A percentile compares a stretch with the other conserved stretches of the same genome.
phyloP scores from a whole-genome alignment of 78 protist genomes.

The Neovahlkampfia damariscottae region DNA sequence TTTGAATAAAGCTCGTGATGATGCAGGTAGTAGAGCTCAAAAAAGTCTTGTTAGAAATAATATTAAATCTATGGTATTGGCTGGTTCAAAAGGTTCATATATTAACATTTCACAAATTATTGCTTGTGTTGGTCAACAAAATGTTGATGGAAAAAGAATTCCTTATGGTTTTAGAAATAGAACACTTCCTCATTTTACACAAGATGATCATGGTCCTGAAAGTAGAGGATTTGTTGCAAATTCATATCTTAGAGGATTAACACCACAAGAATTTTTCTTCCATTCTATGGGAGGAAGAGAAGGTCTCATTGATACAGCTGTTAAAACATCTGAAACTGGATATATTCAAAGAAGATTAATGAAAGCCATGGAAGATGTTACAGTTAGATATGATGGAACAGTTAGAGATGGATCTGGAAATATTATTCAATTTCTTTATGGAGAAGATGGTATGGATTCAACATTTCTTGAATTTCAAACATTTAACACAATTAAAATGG shows the following conservation, averaged over 20 bases:
- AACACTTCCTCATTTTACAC: conserved; percentile 96
- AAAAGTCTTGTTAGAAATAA: conserved; percentile 59
- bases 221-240: conserved; percentile 93
- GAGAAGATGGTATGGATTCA: conserved; percentile 87
- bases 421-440: conserved; percentile 72
- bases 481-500: background rate
- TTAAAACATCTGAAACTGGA: conserved; percentile 98
- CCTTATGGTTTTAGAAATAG: conserved; percentile 90
- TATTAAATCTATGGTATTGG: conserved; percentile 82
- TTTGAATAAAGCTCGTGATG: conserved; percentile 84
- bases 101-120: conserved; percentile 97
- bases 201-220: conserved; percentile 87
- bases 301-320: conserved; percentile 95
- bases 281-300: conserved; percentile 99
- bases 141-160: conserved; percentile 98
- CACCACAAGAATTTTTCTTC: conserved; percentile 96
- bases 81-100: conserved; percentile 97
- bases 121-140: conserved; percentile 99
- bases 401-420: conserved; percentile 89
- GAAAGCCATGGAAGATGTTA: conserved; percentile 90
- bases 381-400: conserved; percentile 82
- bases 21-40: conserved; percentile 57
- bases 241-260: conserved; percentile 89
- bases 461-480: conserved; percentile 1
- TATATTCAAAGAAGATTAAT: conserved; percentile 90